phyloP scores from a whole-genome alignment of 768 basidiomycete species.

The Amanita muscaria region DNA sequence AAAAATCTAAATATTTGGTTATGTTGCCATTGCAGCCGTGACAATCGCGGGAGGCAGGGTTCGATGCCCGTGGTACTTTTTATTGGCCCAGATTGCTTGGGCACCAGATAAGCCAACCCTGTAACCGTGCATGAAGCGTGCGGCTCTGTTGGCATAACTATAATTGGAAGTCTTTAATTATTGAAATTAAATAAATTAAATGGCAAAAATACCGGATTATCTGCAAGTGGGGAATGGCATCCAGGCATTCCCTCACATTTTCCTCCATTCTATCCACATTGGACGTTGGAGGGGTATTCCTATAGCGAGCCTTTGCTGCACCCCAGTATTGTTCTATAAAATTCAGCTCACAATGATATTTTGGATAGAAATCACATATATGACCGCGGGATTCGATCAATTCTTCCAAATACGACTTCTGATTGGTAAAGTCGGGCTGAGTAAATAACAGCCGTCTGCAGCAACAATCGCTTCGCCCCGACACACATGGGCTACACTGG shows the following conservation, averaged over 20 bases:
- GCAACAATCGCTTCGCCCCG: not conserved
- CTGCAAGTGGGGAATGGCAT: not conserved
- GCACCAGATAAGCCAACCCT: too few species aligned
- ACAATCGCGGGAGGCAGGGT: too few species aligned
- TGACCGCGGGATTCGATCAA: slow-evolving; percentile 3
- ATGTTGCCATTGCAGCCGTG: too few species aligned
- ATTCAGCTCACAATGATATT: slow-evolving; percentile 9
- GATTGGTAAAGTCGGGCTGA: slow-evolving; percentile 3
- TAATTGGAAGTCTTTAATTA: too few species aligned
- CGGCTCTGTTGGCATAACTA: too few species aligned
- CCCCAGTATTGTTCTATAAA: slow-evolving; percentile 3
- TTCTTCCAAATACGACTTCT: slow-evolving; percentile 5
- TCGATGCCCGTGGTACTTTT: too few species aligned
- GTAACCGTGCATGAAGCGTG: too few species aligned
- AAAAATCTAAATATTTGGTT: too few species aligned
- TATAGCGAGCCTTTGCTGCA: too few species aligned
- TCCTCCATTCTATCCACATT: not conserved
- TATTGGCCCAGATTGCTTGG: too few species aligned
- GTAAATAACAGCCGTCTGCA: slow-evolving; percentile 2
- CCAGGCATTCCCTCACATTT: not conserved
- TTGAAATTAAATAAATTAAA: too few species aligned
- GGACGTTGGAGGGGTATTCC: too few species aligned
- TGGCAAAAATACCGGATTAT: not conserved
- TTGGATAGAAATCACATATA: slow-evolving; percentile 5
- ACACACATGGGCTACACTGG: not conserved